Conservation (phyloP, 352 stramenopile species). For the Globisporangium rhizosaccharum region DNA sequence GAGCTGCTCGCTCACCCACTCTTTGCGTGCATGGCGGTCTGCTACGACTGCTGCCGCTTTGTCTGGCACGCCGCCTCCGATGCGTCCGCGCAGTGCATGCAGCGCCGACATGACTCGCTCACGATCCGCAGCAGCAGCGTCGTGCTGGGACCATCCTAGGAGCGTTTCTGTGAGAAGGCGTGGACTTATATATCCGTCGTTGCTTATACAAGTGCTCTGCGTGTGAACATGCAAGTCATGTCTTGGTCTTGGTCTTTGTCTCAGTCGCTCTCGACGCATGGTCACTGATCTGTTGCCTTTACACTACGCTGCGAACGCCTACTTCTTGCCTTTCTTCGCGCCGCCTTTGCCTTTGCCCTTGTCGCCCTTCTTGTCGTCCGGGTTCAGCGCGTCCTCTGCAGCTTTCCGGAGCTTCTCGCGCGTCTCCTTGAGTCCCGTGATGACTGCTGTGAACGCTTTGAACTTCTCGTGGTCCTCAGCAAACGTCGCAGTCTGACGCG, state of each 20-base stretch:
- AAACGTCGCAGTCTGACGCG: slow-evolving; percentile 59
- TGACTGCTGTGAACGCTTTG: slow-evolving; percentile 63
- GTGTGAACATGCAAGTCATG: too few species aligned
- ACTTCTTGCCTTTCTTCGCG: slow-evolving; percentile 75
- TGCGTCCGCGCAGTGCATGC: slow-evolving; percentile 6
- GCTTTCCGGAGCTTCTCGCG: slow-evolving; percentile 63
- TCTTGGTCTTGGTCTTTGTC: too few species aligned
- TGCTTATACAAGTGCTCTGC: too few species aligned
- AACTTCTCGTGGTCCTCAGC: slow-evolving; percentile 71
- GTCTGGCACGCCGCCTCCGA: neutral
- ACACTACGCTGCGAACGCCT: neutral
- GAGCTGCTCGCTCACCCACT: slow-evolving; percentile 45
- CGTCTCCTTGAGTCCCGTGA: slow-evolving; percentile 72
- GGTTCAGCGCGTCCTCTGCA: slow-evolving; percentile 46
- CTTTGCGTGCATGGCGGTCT: slow-evolving; percentile 27
- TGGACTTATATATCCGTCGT: too few species aligned
- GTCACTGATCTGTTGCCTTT: too few species aligned
- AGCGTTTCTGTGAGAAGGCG: too few species aligned
- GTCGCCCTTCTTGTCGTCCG: slow-evolving; percentile 63
- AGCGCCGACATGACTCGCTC: slow-evolving; percentile 11
- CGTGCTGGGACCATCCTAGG: too few species aligned
- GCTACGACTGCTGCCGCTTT: too few species aligned
- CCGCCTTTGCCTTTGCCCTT: slow-evolving; percentile 57
- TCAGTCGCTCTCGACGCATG: neutral
- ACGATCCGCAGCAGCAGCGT: neutral